Percentiles rank a stretch among this genome's conserved stretches.
These are phyloP conservation scores for Zygoascus biomembranicola DNA, from an alignment of 805 yeast genomes.

Conservation along the genomic window DNA sequence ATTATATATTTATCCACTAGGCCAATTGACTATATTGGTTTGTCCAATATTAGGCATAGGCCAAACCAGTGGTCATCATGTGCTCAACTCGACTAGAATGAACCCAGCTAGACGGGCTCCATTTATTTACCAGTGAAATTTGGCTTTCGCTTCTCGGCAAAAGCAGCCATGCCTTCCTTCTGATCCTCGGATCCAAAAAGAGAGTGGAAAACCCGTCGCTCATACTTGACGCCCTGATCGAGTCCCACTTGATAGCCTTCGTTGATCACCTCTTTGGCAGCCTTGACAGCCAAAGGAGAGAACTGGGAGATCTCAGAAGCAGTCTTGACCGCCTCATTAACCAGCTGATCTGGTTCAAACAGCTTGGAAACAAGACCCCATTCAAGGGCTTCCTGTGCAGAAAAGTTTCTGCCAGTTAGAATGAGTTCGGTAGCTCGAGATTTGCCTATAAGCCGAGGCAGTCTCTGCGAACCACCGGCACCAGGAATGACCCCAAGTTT, in stretches of 20 bases:
- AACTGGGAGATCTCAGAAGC: conserved; percentile 36
- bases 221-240: conserved; percentile 34
- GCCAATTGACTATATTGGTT: not conserved
- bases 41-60: too few species aligned
- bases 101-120: not conserved
- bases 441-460: conserved; percentile 41
- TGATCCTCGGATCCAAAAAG: conserved; percentile 41
- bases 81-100: not conserved
- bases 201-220: conserved; percentile 38
- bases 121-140: conserved; percentile 27
- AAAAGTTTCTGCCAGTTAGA: conserved; percentile 39
- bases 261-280: conserved; percentile 40
- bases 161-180: conserved; percentile 44
- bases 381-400: conserved; percentile 37
- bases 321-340: conserved; percentile 37
- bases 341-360: conserved; percentile 32
- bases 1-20: too few species aligned
- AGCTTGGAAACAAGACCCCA: conserved; percentile 43
- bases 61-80: too few species aligned
- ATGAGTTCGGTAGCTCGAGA: conserved; percentile 42
- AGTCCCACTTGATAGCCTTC: conserved; percentile 32
- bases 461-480: conserved; percentile 48
- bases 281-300: conserved; percentile 37
- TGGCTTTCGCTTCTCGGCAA: conserved; percentile 38
- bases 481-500: conserved; percentile 44